A percentile compares a stretch with the other conserved stretches of the same genome.
phyloP scores from a whole-genome alignment of 257 asterid species.

The Cinchona pubescens region DNA sequence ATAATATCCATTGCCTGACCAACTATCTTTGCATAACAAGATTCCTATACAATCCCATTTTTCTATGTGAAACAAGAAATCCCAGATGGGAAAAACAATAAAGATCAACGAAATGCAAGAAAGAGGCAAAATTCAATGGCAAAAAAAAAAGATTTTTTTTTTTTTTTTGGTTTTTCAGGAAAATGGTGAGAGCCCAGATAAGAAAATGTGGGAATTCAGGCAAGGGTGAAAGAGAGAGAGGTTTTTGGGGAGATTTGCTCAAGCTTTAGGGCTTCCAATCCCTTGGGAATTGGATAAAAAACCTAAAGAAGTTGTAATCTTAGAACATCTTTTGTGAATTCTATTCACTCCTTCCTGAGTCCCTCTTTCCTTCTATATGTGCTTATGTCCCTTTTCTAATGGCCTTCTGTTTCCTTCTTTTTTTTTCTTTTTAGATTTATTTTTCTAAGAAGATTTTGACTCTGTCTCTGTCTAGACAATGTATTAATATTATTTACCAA shows the following conservation, averaged over 20 bases:
- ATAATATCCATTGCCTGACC: conserved; percentile 26
- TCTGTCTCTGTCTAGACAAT: too few species aligned
- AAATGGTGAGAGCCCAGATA: conserved; percentile 17
- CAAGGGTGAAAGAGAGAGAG: conserved; percentile 8
- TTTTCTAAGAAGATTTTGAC: too few species aligned
- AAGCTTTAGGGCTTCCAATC: conserved; percentile 30
- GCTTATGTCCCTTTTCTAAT: conserved; percentile 10
- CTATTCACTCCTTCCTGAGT: conserved; percentile 9
- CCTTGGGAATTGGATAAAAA: conserved; percentile 32
- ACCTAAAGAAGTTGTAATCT: conserved; percentile 33
- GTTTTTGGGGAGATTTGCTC: not conserved
- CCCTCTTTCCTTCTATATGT: not conserved
- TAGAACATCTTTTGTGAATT: too few species aligned
- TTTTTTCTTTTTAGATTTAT: not conserved
- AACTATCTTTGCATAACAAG: conserved; percentile 27
- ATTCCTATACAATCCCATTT: conserved; percentile 25
- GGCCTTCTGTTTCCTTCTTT: conserved; percentile 10
- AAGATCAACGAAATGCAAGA: conserved; percentile 10
- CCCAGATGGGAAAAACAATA: conserved; percentile 12
- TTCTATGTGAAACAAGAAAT: conserved; percentile 15
- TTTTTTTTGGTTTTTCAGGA: not conserved
- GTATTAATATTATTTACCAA: too few species aligned
- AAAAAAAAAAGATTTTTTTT: not conserved
- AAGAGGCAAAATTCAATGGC: conserved; percentile 29
- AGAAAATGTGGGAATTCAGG: conserved; percentile 22